phyloP scores from a whole-genome alignment of 208 protist genomes.

The Leishmania tarentolae region DNA sequence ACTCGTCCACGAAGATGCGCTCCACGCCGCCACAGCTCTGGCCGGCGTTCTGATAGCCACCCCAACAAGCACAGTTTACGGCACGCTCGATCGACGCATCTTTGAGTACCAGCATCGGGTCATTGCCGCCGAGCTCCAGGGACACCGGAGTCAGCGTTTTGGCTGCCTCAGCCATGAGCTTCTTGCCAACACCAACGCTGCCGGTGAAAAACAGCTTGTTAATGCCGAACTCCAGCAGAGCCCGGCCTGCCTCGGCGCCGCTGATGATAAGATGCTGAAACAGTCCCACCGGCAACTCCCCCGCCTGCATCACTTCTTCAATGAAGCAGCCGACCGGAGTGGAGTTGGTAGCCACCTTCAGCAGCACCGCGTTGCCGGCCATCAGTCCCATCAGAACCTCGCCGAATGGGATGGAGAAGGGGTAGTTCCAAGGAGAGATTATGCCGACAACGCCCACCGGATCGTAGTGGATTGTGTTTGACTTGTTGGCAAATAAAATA shows the following conservation, averaged over 20 bases:
- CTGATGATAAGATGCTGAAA: constrained; percentile 63
- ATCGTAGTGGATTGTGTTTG: constrained; percentile 72
- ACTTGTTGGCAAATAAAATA: constrained; percentile 78
- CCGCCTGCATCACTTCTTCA: constrained; percentile 56
- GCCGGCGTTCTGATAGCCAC: constrained; percentile 80
- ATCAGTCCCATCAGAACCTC: constrained; percentile 85
- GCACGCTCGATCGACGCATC: constrained; percentile 80
- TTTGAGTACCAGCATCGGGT: constrained; percentile 77
- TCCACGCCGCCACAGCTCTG: constrained; percentile 83
- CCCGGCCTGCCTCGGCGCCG: constrained; percentile 45
- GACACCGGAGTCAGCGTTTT: constrained; percentile 74
- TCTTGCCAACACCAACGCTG: constrained; percentile 78
- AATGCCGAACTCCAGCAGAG: constrained; percentile 48
- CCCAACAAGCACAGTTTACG: constrained; percentile 83
- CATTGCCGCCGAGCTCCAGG: constrained; percentile 89
- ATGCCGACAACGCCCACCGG: constrained; percentile 86
- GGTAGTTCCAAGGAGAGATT: constrained; percentile 91
- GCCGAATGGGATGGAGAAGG: constrained; percentile 83
- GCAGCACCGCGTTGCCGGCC: constrained; percentile 78
- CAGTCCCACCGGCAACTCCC: constrained; percentile 58
- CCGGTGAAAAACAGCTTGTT: constrained; percentile 90
- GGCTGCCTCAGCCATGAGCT: constrained; percentile 72
- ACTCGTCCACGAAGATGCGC: constrained; percentile 73
- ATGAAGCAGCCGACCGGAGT: constrained; percentile 68
- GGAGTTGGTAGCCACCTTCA: constrained; percentile 76